Evolutionary conservation across 768 basidiomycete species (phyloP).

Genomic region (Rhizopogon sp.): DNA sequence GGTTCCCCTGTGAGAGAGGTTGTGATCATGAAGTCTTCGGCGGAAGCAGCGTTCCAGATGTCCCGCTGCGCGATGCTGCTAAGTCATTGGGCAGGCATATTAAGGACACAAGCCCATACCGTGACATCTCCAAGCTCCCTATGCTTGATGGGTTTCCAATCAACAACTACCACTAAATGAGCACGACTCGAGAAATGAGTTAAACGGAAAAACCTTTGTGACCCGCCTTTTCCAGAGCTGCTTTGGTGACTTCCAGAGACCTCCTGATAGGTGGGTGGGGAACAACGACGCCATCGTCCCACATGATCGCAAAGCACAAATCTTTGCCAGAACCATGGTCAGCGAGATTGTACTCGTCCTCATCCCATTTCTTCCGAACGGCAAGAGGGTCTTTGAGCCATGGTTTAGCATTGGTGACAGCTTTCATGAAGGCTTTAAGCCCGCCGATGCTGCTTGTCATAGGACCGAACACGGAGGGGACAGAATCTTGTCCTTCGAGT

Average conservation of each 20-base stretch:
- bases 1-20: constrained; percentile 49
- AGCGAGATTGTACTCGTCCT: constrained; percentile 50
- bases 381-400: constrained; percentile 65
- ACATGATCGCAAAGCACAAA: constrained; percentile 58
- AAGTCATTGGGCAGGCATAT: not conserved
- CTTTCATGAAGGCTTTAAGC: constrained; percentile 63
- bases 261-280: constrained; percentile 65
- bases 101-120: constrained; percentile 29
- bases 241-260: constrained; percentile 51
- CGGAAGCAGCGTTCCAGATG: constrained; percentile 44
- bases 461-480: constrained; percentile 73
- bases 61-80: constrained; percentile 19
- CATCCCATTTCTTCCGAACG: constrained; percentile 55
- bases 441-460: constrained; percentile 52
- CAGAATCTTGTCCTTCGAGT: constrained; percentile 65
- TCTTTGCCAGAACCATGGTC: constrained; percentile 52
- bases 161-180: constrained; percentile 44
- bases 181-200: not conserved
- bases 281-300: constrained; percentile 55
- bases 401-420: constrained; percentile 52
- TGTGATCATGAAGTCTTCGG: constrained; percentile 39
- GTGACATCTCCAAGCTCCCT: constrained; percentile 34
- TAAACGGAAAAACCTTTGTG: constrained; percentile 47
- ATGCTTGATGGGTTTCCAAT: constrained; percentile 61
- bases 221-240: constrained; percentile 54